Evolutionary conservation across 2,329 filamentous ascomycete genomes (phyloP), one percentile per base, ranked within the genome.

Genomic region (Podosphaera fusca): DNA sequence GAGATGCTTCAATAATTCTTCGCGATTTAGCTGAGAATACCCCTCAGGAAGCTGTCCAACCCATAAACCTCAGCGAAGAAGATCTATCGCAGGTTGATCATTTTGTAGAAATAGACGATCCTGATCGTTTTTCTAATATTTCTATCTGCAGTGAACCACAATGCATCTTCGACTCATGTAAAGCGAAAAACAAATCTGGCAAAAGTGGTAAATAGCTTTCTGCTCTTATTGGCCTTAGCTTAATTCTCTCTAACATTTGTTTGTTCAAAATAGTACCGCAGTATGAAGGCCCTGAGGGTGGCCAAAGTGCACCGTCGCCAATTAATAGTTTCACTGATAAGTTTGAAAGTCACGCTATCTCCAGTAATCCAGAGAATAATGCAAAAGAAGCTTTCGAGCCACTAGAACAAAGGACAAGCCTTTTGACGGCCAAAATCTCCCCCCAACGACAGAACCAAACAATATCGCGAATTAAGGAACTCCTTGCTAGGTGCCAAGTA

Each of bases 401-500:
- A n/a, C 73, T 74, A 65, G 70, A 78, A 49, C 64, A 64, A 58
- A 75, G 83, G 33, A 81, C 77, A 67, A 79, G 85, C 63, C 96
- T 96, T 68, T 73, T 95, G 57, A 76, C 80, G 63, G 78, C 82
- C 65, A 98, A 96, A 76, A 77, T 98, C 71, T 89, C 92, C 0
- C 74, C 90, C 70, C 89, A 96, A 69, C 87, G 92, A 59, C 87
- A 89, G 59, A 88, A 96, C 6, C 88, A 95, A 74, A 83, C 82
- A 57, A 82, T 95, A 64, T 95, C 82, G 78, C 85, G 92, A 42
- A 72, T 98, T 63, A 98, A 90, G 81, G 96, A 96, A 80, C 94
- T 96, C 85, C 74, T 98, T 45, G 81, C 95, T 51, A 92, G 98
- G 71, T 88, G 94, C 64, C 92, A 98, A 72, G 86, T 90, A 58